Evolutionary conservation across 73 alveolate genomes (phyloP).

Genomic region (Loxodes magnus): DNA sequence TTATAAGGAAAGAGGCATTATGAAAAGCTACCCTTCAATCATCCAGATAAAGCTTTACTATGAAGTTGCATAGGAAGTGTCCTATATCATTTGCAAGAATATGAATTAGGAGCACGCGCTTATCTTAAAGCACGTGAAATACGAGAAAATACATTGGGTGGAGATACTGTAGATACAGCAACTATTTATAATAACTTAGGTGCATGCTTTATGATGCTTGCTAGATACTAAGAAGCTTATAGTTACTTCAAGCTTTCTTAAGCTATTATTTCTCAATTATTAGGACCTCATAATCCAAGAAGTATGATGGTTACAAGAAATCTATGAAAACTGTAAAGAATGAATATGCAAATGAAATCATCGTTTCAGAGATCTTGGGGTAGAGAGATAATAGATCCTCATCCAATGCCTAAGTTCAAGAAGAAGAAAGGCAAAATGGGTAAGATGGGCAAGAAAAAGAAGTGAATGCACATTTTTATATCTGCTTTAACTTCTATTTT

Average conservation of each 20-base stretch:
- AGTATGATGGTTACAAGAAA: constrained; percentile 67
- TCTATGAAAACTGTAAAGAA: constrained; percentile 42
- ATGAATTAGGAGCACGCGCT: constrained; percentile 79
- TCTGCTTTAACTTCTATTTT: too few species aligned
- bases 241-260: constrained; percentile 73
- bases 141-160: constrained; percentile 94
- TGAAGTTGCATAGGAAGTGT: constrained; percentile 92
- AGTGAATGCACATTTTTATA: too few species aligned
- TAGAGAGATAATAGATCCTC: constrained; percentile 60
- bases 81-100: constrained; percentile 85
- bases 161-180: constrained; percentile 98
- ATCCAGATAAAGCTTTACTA: constrained; percentile 93
- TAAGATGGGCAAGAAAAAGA: constrained; percentile 26
- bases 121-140: constrained; percentile 84
- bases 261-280: constrained; percentile 64
- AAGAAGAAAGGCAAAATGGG: constrained; percentile 67
- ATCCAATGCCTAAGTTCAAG: constrained; percentile 71
- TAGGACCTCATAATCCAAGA: constrained; percentile 80
- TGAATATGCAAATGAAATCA: constrained; percentile 32
- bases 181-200: constrained; percentile 95
- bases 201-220: constrained; percentile 73
- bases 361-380: constrained; percentile 60
- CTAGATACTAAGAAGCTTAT: constrained; percentile 66
- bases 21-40: constrained; percentile 70
- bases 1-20: constrained; percentile 61